These are phyloP conservation scores for Hyphodiscus sp. DNA, from an alignment of 2,329 filamentous ascomycete genomes.

Conservation along the genomic window DNA sequence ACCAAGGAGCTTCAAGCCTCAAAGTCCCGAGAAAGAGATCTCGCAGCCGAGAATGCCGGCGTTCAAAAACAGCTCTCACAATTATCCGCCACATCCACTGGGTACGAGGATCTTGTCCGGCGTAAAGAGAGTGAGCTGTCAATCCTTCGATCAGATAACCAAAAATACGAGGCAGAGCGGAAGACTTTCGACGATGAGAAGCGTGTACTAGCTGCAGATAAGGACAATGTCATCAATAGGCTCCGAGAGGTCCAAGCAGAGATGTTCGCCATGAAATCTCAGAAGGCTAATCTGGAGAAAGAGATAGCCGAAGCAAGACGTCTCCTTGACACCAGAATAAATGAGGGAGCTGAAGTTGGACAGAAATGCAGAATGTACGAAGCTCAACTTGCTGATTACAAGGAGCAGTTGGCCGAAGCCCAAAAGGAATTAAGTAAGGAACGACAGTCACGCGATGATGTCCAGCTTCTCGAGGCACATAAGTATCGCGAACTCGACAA, in stretches of 20 bases:
- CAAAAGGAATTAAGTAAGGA: conserved; percentile 88
- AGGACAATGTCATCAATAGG: conserved; percentile 68
- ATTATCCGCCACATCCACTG: conserved; percentile 83
- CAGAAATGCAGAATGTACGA: conserved; percentile 79
- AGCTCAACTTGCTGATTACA: conserved; percentile 79
- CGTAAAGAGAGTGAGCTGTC: conserved; percentile 91
- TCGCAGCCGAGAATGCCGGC: conserved; percentile 73
- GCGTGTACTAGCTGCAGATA: conserved; percentile 62
- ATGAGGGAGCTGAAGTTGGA: conserved; percentile 79
- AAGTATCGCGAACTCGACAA: conserved; percentile 76
- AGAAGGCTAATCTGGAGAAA: conserved; percentile 76
- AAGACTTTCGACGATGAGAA: conserved; percentile 74
- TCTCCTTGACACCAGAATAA: conserved; percentile 79
- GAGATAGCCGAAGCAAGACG: conserved; percentile 85
- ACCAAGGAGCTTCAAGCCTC: conserved; percentile 73
- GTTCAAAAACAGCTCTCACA: conserved; percentile 81
- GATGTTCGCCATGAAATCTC: conserved; percentile 76
- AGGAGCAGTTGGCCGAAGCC: conserved; percentile 74
- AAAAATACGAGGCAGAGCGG: conserved; percentile 75
- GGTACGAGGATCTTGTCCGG: conserved; percentile 89
- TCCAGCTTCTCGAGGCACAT: conserved; percentile 83
- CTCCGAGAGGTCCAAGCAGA: conserved; percentile 84
- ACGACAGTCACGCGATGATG: conserved; percentile 88
- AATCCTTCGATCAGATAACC: conserved; percentile 77
- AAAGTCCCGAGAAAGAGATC: conserved; percentile 67